Evolutionary conservation across 805 yeast genomes (phyloP).

Genomic region (Scheffersomyces amazonensis): DNA sequence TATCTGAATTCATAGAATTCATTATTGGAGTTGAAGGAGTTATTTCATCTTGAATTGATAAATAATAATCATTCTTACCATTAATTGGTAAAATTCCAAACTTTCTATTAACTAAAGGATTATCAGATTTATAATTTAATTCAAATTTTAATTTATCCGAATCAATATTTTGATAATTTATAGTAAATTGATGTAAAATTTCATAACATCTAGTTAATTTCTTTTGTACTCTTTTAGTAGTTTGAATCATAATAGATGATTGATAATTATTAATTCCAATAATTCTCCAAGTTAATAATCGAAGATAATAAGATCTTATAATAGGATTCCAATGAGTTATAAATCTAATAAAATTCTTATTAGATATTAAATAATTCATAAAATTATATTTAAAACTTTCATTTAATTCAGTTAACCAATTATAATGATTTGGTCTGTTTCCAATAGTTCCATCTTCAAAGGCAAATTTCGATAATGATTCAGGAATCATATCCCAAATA

Average conservation of each 20-base stretch:
- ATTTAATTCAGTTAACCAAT: conserved; percentile 40
- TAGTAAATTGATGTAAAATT: conserved; percentile 23
- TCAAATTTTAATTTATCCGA: conserved; percentile 1
- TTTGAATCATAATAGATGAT: conserved; percentile 27
- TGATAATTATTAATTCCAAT: conserved; percentile 40
- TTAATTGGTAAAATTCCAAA: conserved; percentile 40
- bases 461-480: conserved; percentile 15
- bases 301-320: conserved; percentile 64
- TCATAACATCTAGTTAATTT: conserved; percentile 27
- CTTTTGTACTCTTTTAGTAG: conserved; percentile 26
- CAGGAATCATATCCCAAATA: conserved; percentile 69
- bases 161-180: conserved; percentile 17
- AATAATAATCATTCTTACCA: conserved; percentile 18
- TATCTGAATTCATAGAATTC: conserved; percentile 1
- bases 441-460: conserved; percentile 1
- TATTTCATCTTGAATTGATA: conserved; percentile 9
- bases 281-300: conserved; percentile 68
- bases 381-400: conserved; percentile 48
- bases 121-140: conserved; percentile 30
- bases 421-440: background rate
- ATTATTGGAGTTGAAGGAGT: conserved; percentile 1
- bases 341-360: conserved; percentile 49
- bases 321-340: conserved; percentile 82
- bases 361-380: conserved; percentile 52
- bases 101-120: conserved; percentile 47